phyloP scores from a whole-genome alignment of 2,329 filamentous ascomycete species.

The Aspergillus sp. region DNA sequence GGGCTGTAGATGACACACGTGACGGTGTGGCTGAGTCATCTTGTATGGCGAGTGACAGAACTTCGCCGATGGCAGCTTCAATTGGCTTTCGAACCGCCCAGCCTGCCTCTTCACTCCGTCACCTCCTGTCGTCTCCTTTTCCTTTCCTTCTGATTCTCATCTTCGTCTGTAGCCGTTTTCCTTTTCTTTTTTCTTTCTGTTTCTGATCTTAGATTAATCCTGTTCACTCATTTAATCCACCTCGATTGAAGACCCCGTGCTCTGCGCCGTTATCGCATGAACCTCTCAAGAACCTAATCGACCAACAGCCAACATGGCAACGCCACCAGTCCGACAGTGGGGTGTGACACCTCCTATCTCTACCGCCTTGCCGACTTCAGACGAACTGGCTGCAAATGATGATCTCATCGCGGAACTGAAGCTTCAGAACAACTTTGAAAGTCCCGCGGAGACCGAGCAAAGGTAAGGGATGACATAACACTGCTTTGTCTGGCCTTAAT shows the following conservation, averaged over 20 bases:
- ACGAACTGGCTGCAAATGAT: conserved; percentile 74
- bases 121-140: background rate
- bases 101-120: conserved; percentile 10
- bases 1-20: background rate
- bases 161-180: background rate
- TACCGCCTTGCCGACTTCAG: conserved; percentile 68
- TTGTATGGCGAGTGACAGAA: background rate
- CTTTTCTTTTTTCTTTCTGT: background rate
- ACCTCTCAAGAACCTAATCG: conserved; percentile 5
- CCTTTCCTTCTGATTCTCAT: background rate
- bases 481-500: conserved; percentile 6
- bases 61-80: background rate
- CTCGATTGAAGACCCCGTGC: conserved; percentile 3
- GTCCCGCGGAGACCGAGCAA: conserved; percentile 75
- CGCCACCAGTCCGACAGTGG: conserved; percentile 48
- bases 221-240: conserved; percentile 4
- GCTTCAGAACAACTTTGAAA: conserved; percentile 88
- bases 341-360: conserved; percentile 88
- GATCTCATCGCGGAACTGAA: conserved; percentile 81
- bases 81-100: conserved; percentile 4
- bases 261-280: conserved; percentile 15
- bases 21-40: background rate
- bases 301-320: conserved; percentile 31
- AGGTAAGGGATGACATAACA: conserved; percentile 54
- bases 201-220: background rate